Base-by-base conservation (phyloP, 441 rosid genomes). In the Melastoma candidum region DNA sequence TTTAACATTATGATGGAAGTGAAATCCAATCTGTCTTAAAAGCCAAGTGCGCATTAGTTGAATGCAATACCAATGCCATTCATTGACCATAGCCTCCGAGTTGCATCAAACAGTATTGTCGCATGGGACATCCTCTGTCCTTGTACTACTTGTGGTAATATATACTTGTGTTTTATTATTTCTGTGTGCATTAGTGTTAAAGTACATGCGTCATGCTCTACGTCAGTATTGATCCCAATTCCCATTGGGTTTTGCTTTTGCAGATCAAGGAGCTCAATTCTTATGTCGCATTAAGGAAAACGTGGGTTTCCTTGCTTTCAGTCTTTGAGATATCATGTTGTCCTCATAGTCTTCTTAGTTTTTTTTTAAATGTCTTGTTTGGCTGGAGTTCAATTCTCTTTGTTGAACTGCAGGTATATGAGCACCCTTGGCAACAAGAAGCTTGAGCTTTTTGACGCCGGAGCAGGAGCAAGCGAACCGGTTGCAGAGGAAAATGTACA, bases 211-310 rank as follows among this genome's bases (percentile, higher is more conserved):
- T 62, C 41, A 25, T 54, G 53, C 32, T 48, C 3, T 14, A 48
- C 26, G 11, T 53, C 52, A 2, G 39, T 12, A 27, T 53, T 58
- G 53, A 17, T 17, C 22, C 11, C 24, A 8, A 10, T 59, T 47
- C 58, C 44, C 26, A 25, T 65, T 52, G 14, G 39, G 49, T 45
- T 64, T 57, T 46, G 11, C 48, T 60, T 58, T 54, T 59, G 73
- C 88, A 93, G 99, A 86, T 93, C 71, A 93, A 89, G 68, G 99
- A 93, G 74, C 81, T 93, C 65, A 86, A 93, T 72, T 83, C 99
- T 24, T 93, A 89, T 44, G 97, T 86, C 53, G 90, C 88, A 7
- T 65, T 86, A 66, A 84, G 99, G 66, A 93, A 93, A 81, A 84
- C 95, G 99, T 93, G 61, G 79, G 93, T 77, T 48, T 51, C 59